These are phyloP conservation scores for Phytophthora sp. DNA, from an alignment of 352 stramenopile genomes.

Conservation along the genomic window DNA sequence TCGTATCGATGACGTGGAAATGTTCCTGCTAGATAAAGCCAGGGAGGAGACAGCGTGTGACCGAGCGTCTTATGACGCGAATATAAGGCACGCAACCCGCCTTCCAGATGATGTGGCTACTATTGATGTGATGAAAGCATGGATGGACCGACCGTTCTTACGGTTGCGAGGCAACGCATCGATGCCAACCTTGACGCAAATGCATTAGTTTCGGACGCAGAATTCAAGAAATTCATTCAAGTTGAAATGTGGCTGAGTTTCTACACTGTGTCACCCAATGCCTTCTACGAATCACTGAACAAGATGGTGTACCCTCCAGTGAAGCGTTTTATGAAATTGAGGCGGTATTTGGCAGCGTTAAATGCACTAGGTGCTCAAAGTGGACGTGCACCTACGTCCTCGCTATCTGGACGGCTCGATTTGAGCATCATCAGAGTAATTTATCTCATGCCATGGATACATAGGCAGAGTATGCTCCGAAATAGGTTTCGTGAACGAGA, in stretches of 20 bases:
- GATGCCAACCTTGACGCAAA: neutral
- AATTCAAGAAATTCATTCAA: neutral
- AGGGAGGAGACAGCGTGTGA: too few species aligned
- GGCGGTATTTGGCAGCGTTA: neutral
- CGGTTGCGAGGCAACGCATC: neutral
- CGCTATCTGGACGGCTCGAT: neutral
- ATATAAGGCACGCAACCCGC: too few species aligned
- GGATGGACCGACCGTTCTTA: neutral
- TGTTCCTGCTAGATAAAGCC: too few species aligned
- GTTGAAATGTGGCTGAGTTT: neutral
- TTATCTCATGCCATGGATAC: slow-evolving; percentile 2
- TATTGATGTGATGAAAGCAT: neutral
- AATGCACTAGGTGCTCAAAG: neutral
- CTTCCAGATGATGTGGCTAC: too few species aligned
- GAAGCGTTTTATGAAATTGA: neutral
- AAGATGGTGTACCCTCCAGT: neutral
- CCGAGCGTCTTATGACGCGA: too few species aligned
- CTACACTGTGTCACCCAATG: neutral
- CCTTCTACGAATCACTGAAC: neutral
- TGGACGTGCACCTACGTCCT: neutral
- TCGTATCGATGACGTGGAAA: too few species aligned
- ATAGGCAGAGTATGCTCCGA: neutral
- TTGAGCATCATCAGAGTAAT: neutral
- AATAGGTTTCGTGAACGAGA: slow-evolving; percentile 7
- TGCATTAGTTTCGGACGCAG: neutral